phyloP scores from a whole-genome alignment of 257 asterid genomes.

The Fraxinus americana region DNA sequence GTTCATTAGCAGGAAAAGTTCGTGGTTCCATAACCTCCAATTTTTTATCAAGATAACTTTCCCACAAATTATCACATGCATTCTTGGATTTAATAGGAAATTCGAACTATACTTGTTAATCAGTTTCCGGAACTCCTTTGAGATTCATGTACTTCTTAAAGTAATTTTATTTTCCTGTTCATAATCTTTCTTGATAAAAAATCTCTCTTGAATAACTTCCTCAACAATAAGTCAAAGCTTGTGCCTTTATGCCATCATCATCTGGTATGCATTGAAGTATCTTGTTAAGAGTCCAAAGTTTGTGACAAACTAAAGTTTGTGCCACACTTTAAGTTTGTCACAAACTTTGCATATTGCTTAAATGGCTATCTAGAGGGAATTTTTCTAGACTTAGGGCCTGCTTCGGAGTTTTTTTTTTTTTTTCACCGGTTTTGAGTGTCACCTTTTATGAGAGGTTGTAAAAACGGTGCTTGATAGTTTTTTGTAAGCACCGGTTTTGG shows the following conservation, averaged over 20 bases:
- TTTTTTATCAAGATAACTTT: neutral
- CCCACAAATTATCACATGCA: neutral
- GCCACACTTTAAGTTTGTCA: neutral
- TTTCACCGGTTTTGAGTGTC: too few species aligned
- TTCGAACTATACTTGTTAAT: neutral
- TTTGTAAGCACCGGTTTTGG: too few species aligned
- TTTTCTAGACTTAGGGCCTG: neutral
- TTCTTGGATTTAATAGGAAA: neutral
- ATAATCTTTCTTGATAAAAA: neutral
- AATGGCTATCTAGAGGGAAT: neutral
- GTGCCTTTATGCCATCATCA: neutral
- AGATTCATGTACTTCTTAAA: neutral
- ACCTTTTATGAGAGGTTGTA: too few species aligned
- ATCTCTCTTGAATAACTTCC: neutral
- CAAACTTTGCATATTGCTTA: neutral
- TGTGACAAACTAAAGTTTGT: neutral
- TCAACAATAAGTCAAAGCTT: neutral
- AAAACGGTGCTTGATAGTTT: too few species aligned
- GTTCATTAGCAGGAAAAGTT: neutral
- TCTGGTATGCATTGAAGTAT: neutral
- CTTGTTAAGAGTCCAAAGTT: neutral
- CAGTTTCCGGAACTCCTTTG: neutral
- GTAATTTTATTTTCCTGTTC: neutral
- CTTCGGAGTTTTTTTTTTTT: too few species aligned
- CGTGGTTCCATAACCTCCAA: neutral